phyloP scores from a whole-genome alignment of 169 alveolate genomes.

The Fabrea salina region DNA sequence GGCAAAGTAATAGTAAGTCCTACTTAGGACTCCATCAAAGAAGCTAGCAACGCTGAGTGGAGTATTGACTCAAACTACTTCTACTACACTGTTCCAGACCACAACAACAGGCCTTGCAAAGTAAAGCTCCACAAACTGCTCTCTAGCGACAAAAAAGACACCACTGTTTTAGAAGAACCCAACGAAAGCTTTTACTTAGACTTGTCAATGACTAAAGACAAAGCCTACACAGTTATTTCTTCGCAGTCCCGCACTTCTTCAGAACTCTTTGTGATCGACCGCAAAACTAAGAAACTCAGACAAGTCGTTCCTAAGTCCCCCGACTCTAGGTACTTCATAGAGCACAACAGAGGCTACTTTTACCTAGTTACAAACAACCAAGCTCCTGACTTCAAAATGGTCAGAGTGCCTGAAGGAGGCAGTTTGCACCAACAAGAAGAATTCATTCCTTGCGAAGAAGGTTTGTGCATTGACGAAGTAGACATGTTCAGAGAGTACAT shows the following conservation, averaged over 20 bases:
- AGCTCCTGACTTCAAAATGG: slow-evolving; percentile 43
- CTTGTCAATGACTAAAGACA: slow-evolving; percentile 56
- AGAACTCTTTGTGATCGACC: slow-evolving; percentile 49
- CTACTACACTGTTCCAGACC: slow-evolving; percentile 24
- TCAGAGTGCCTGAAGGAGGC: slow-evolving; percentile 13
- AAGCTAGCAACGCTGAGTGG: not conserved
- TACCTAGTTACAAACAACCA: slow-evolving; percentile 48
- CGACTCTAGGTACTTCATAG: slow-evolving; percentile 42
- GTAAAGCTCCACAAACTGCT: slow-evolving; percentile 22
- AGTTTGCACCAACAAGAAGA: not conserved
- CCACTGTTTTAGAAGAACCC: slow-evolving; percentile 44
- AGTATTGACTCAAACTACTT: not conserved
- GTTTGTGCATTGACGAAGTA: slow-evolving; percentile 59
- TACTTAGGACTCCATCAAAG: not conserved
- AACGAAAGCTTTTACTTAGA: slow-evolving; percentile 63
- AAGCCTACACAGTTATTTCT: slow-evolving; percentile 43
- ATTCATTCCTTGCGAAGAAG: slow-evolving; percentile 38
- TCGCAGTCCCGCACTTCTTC: slow-evolving; percentile 40
- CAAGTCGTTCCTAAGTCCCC: slow-evolving; percentile 23
- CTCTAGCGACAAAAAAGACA: slow-evolving; percentile 11
- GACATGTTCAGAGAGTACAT: slow-evolving; percentile 62
- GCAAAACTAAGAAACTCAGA: slow-evolving; percentile 20
- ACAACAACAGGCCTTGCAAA: not conserved
- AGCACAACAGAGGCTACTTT: slow-evolving; percentile 57
- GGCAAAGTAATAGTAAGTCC: not conserved